These are phyloP conservation scores for Colletotrichum sp. DNA, from an alignment of 2,329 filamentous ascomycete species.

Conservation along the genomic window DNA sequence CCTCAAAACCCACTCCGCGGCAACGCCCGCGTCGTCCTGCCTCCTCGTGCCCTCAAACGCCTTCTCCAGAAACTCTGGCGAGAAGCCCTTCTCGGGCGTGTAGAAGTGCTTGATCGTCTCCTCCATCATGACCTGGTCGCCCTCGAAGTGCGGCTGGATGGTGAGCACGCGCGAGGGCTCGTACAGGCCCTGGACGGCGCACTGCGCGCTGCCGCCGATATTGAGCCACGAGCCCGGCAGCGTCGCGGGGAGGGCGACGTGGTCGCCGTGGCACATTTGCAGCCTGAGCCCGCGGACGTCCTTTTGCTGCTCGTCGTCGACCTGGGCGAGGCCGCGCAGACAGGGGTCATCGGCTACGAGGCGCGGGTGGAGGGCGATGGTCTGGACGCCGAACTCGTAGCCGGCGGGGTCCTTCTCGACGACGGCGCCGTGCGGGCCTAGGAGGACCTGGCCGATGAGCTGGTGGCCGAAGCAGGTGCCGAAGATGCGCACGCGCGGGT, in stretches of 20 bases:
- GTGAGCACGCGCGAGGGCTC: slow-evolving; percentile 40
- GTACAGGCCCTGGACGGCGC: slow-evolving; percentile 49
- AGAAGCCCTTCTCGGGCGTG: slow-evolving; percentile 4
- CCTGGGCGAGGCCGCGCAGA: slow-evolving; percentile 26
- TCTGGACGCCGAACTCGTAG: slow-evolving; percentile 50
- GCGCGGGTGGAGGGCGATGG: slow-evolving; percentile 40
- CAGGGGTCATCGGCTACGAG: slow-evolving; percentile 45
- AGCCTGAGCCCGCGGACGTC: slow-evolving; percentile 30
- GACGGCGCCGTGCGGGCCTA: slow-evolving; percentile 16
- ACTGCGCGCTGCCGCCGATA: slow-evolving; percentile 44
- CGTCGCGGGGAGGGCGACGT: slow-evolving; percentile 28
- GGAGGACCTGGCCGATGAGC: slow-evolving; percentile 48
- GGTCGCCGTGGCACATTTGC: slow-evolving; percentile 54
- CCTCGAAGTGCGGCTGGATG: slow-evolving; percentile 55
- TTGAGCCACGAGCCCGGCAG: slow-evolving; percentile 43
- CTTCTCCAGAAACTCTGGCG: background rate
- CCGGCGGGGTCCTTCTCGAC: slow-evolving; percentile 42
- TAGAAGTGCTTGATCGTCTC: slow-evolving; percentile 24
- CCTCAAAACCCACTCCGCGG: slow-evolving; percentile 3
- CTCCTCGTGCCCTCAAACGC: background rate
- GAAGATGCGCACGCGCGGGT: slow-evolving; percentile 37
- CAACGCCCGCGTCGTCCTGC: background rate
- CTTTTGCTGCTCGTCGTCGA: background rate
- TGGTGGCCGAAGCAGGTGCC: slow-evolving; percentile 56
- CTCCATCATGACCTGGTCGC: slow-evolving; percentile 42